Percentiles rank a stretch among this genome's conserved stretches.
Evolutionary conservation across 2,329 filamentous ascomycete genomes (phyloP).

Genomic region (Colletotrichum sp.): DNA sequence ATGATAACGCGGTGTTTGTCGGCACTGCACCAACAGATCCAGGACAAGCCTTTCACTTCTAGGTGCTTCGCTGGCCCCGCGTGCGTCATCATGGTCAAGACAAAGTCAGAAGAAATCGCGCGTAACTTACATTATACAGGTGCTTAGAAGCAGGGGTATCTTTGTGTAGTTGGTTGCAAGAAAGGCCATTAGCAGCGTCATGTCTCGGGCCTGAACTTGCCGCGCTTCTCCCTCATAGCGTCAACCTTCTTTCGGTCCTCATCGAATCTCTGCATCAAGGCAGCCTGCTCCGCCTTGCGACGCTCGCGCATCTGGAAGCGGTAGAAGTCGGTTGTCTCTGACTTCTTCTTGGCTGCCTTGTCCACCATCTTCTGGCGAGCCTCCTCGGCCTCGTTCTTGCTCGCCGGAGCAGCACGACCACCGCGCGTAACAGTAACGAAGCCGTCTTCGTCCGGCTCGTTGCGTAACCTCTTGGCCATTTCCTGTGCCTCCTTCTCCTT

Average conservation of each 20-base stretch:
- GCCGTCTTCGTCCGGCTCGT: constrained; percentile 90
- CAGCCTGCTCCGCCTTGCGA: constrained; percentile 75
- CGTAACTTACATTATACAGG: constrained; percentile 22
- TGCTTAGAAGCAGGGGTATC: constrained; percentile 3
- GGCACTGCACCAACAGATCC: constrained; percentile 46
- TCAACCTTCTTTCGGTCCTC: constrained; percentile 75
- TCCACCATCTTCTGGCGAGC: constrained; percentile 64
- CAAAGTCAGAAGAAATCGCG: neutral
- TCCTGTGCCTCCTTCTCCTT: constrained; percentile 69
- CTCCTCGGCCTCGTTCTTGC: constrained; percentile 72
- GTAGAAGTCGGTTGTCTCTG: constrained; percentile 77
- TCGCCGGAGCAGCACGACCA: constrained; percentile 74
- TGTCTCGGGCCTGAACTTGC: constrained; percentile 62
- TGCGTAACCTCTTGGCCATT: constrained; percentile 68
- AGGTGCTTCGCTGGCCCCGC: constrained; percentile 55
- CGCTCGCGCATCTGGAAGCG: constrained; percentile 82
- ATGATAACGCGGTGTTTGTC: constrained; percentile 66
- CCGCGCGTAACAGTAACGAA: constrained; percentile 91
- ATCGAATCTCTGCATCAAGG: constrained; percentile 74
- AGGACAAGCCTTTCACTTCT: constrained; percentile 21
- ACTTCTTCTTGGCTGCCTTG: constrained; percentile 66
- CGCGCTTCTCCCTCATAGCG: constrained; percentile 71
- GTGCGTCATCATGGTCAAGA: constrained; percentile 51
- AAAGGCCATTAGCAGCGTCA: constrained; percentile 26
- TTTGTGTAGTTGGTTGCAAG: neutral